Evolutionary conservation across 2,329 filamentous ascomycete genomes (phyloP).

Genomic region (Colletotrichum lini): DNA sequence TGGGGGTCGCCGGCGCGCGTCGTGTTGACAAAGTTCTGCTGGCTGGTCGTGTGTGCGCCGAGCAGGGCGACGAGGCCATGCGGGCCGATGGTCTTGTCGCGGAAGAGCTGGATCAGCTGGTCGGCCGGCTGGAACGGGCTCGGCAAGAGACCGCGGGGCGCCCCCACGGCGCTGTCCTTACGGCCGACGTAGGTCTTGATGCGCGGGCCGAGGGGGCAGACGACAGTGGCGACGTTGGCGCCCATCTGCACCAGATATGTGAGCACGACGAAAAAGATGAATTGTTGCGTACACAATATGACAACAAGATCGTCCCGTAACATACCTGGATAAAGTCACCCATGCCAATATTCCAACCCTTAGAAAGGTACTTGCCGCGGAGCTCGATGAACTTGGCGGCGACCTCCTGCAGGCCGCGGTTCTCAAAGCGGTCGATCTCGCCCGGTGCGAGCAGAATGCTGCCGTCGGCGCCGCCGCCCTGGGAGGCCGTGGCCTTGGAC

Average conservation of each 20-base stretch:
- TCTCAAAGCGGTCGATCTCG: slow-evolving; percentile 57
- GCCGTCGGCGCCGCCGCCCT: slow-evolving; percentile 61
- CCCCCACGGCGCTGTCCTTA: slow-evolving; percentile 57
- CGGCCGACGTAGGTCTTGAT: slow-evolving; percentile 67
- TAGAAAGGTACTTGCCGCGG: slow-evolving; percentile 55
- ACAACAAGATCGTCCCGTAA: background rate
- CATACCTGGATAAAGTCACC: slow-evolving; percentile 62
- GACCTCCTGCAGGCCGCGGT: slow-evolving; percentile 63
- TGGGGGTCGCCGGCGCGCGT: slow-evolving; percentile 60
- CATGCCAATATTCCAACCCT: slow-evolving; percentile 57
- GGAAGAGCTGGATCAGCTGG: slow-evolving; percentile 63
- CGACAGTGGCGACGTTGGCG: slow-evolving; percentile 63
- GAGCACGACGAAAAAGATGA: background rate
- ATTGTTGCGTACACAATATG: too few relatives aligned
- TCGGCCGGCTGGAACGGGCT: slow-evolving; percentile 58
- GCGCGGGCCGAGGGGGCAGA: slow-evolving; percentile 61
- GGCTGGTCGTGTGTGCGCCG: slow-evolving; percentile 67
- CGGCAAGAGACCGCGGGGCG: slow-evolving; percentile 60
- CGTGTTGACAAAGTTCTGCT: slow-evolving; percentile 61
- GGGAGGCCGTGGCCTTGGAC: slow-evolving; percentile 53
- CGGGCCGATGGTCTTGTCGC: slow-evolving; percentile 66
- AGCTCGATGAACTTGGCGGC: slow-evolving; percentile 56
- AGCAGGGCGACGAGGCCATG: slow-evolving; percentile 67
- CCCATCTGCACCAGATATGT: slow-evolving; percentile 58
- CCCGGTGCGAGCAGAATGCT: slow-evolving; percentile 57